These are phyloP conservation scores for Zygotorulaspora mrakii DNA, from an alignment of 1,139 yeast species.

Conservation along the genomic window DNA sequence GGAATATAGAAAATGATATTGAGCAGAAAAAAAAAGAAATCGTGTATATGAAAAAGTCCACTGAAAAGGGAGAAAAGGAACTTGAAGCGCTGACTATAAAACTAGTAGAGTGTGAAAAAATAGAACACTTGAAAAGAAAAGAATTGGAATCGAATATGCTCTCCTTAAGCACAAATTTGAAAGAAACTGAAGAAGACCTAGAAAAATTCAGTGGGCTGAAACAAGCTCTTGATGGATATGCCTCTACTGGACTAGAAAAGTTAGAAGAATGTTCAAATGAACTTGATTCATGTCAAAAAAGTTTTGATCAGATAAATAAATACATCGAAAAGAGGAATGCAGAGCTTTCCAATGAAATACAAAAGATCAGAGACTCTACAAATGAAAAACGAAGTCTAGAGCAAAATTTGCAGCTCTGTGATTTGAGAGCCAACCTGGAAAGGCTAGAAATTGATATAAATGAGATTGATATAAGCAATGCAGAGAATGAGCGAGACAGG, in stretches of 20 bases:
- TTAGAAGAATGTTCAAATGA: constrained; percentile 18
- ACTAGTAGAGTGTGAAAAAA: constrained; percentile 7
- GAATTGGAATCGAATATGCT: constrained; percentile 16
- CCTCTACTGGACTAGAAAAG: constrained; percentile 8
- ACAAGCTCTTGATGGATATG: constrained; percentile 13
- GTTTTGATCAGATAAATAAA: constrained; percentile 19
- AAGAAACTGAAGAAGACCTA: constrained; percentile 6
- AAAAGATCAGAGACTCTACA: constrained; percentile 46
- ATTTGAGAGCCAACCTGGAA: constrained; percentile 39
- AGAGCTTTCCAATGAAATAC: constrained; percentile 35
- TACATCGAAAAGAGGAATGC: constrained; percentile 23
- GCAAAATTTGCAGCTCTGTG: constrained; percentile 52
- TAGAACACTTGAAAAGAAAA: constrained; percentile 1
- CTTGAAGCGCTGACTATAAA: constrained; percentile 43
- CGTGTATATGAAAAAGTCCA: constrained; percentile 42
- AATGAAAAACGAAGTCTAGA: constrained; percentile 51
- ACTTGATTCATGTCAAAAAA: constrained; percentile 19
- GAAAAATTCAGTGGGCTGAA: constrained; percentile 13
- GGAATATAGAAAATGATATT: constrained; percentile 38
- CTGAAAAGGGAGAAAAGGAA: constrained; percentile 49
- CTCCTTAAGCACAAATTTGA: constrained; percentile 4
- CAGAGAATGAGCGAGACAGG: constrained; percentile 58
- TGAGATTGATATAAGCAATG: constrained; percentile 53
- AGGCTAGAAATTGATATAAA: constrained; percentile 40
- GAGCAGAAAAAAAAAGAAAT: constrained; percentile 42